These are phyloP conservation scores for Neonothopanus nambi DNA, from an alignment of 1,284 basidiomycete species.

Conservation along the genomic window DNA sequence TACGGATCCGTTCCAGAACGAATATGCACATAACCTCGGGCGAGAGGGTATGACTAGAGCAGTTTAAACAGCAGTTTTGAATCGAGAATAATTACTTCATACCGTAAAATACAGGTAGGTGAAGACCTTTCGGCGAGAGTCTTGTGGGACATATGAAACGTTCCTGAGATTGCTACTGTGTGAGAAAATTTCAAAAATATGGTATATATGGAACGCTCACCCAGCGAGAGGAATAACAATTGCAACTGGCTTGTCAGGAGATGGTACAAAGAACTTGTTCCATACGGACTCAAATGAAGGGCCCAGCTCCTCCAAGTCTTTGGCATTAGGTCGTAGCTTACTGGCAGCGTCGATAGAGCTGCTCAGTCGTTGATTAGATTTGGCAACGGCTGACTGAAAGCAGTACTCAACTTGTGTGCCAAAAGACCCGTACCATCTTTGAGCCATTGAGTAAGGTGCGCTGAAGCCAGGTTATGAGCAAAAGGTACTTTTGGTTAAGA, in stretches of 20 bases:
- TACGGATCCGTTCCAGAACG: slow-evolving; percentile 31
- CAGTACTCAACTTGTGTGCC: slow-evolving; percentile 3
- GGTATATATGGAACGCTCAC: too few relatives aligned
- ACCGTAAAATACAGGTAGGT: not conserved
- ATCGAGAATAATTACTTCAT: not conserved
- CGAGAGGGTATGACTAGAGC: slow-evolving; percentile 29
- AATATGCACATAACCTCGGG: slow-evolving; percentile 39
- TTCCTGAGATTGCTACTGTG: not conserved
- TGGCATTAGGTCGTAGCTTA: slow-evolving; percentile 16
- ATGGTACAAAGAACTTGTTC: slow-evolving; percentile 13
- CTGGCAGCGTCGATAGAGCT: slow-evolving; percentile 19
- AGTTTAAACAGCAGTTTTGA: slow-evolving; percentile 28
- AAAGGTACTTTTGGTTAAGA: not conserved
- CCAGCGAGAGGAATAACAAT: too few relatives aligned
- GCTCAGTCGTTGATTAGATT: not conserved
- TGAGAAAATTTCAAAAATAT: too few relatives aligned
- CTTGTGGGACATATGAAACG: slow-evolving; percentile 17
- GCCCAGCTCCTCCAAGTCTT: slow-evolving; percentile 16
- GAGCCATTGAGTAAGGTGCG: not conserved
- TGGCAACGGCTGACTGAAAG: not conserved
- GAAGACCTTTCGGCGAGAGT: slow-evolving; percentile 26
- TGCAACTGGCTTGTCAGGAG: slow-evolving; percentile 18
- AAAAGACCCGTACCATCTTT: not conserved
- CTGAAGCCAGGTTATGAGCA: not conserved
- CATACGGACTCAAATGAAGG: slow-evolving; percentile 15